Conservation (phyloP, 75 land plant species). For the Pinus albicaulis region DNA sequence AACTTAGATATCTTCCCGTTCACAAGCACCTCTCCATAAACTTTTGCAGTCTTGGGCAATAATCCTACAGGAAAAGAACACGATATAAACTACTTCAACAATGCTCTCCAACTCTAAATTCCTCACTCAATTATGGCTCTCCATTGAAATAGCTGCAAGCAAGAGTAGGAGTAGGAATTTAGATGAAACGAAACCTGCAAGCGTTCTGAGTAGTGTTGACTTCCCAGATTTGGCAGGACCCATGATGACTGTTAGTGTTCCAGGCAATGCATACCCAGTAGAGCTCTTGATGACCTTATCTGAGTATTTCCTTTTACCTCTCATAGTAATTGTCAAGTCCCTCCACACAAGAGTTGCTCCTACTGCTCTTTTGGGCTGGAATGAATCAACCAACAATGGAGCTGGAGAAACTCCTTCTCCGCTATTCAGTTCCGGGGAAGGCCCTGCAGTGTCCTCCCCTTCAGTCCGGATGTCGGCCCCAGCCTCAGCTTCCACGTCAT, state of each 20-base stretch:
- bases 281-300: conserved; percentile 70
- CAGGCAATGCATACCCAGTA: conserved; percentile 86
- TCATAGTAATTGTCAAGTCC: conserved; percentile 70
- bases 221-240: conserved; percentile 85
- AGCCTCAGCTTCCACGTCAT: conserved; percentile 5
- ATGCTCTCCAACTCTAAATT: background rate
- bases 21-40: conserved; percentile 76
- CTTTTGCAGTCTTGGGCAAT: conserved; percentile 54
- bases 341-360: conserved; percentile 81
- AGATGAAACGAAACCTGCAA: conserved; percentile 55
- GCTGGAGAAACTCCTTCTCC: conserved; percentile 42
- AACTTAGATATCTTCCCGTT: conserved; percentile 56
- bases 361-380: conserved; percentile 29
- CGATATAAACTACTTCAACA: background rate
- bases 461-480: conserved; percentile 40
- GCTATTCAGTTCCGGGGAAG: conserved; percentile 29
- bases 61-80: conserved; percentile 40
- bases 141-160: background rate
- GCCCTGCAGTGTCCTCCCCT: conserved; percentile 33
- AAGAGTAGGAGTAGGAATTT: background rate
- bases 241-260: conserved; percentile 81
- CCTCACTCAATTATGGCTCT: background rate
- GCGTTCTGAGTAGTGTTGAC: conserved; percentile 63
- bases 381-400: conserved; percentile 29
- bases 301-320: conserved; percentile 63